These are phyloP conservation scores for Penicilliopsis zonata DNA, from an alignment of 495 filamentous ascomycete species.

Conservation along the genomic window DNA sequence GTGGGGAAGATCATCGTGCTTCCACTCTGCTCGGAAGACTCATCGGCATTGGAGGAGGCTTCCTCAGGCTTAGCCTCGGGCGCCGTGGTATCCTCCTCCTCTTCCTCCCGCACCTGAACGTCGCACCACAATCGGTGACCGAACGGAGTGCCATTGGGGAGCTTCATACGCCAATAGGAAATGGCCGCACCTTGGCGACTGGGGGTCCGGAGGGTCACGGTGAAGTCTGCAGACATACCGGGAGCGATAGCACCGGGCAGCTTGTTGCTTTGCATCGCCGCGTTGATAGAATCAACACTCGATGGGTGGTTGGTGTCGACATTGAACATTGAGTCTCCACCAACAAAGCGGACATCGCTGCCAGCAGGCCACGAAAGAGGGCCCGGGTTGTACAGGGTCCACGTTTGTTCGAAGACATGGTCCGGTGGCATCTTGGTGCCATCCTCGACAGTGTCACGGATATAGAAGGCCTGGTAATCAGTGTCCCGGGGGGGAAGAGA, in stretches of 20 bases:
- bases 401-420: slow-evolving; percentile 74
- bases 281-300: slow-evolving; percentile 55
- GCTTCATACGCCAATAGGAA: slow-evolving; percentile 93
- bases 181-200: slow-evolving; percentile 60
- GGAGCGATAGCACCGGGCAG: slow-evolving; percentile 53
- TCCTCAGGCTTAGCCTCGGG: slow-evolving; percentile 13
- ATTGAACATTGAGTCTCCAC: slow-evolving; percentile 91
- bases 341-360: slow-evolving; percentile 80
- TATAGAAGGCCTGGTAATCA: slow-evolving; percentile 58
- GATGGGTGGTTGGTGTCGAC: slow-evolving; percentile 67
- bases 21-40: slow-evolving; percentile 17
- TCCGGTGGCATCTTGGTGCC: slow-evolving; percentile 57
- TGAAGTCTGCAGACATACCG: slow-evolving; percentile 68
- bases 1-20: slow-evolving; percentile 95
- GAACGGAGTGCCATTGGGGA: slow-evolving; percentile 68
- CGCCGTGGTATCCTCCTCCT: slow-evolving; percentile 11
- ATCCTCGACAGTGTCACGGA: slow-evolving; percentile 68
- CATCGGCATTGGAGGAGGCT: neutral
- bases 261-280: slow-evolving; percentile 70
- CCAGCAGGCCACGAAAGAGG: slow-evolving; percentile 71
- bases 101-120: slow-evolving; percentile 47
- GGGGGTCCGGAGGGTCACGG: slow-evolving; percentile 72
- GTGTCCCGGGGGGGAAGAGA: slow-evolving; percentile 1
- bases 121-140: slow-evolving; percentile 95
- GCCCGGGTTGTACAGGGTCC: slow-evolving; percentile 83